A percentile compares a stretch with the other conserved stretches of the same genome.
These are phyloP conservation scores for Tuber borchii DNA, from an alignment of 495 filamentous ascomycete genomes.

Conservation along the genomic window DNA sequence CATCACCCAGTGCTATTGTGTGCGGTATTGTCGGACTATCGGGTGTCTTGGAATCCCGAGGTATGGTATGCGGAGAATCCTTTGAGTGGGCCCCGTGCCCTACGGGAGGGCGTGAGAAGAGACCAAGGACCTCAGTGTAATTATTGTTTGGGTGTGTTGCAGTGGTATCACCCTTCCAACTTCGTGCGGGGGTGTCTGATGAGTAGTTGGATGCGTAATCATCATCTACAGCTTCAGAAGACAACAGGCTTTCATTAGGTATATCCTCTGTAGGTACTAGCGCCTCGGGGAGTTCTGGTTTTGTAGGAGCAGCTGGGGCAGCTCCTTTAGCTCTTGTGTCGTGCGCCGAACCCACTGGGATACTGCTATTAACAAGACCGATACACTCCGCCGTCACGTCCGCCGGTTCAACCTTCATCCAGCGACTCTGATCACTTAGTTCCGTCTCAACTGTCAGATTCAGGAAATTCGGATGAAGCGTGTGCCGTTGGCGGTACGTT, in stretches of 20 bases:
- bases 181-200: constrained; percentile 30
- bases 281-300: constrained; percentile 40
- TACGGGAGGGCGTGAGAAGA: constrained; percentile 21
- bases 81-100: constrained; percentile 22
- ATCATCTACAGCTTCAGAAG: constrained; percentile 40
- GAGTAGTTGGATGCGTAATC: constrained; percentile 35
- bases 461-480: constrained; percentile 69
- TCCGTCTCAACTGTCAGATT: constrained; percentile 63
- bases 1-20: constrained; percentile 45
- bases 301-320: constrained; percentile 39
- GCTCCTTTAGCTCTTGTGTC: constrained; percentile 42
- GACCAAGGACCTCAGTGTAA: constrained; percentile 25
- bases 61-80: constrained; percentile 45
- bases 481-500: constrained; percentile 58
- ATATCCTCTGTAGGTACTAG: constrained; percentile 44
- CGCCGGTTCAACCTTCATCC: constrained; percentile 63
- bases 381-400: constrained; percentile 67
- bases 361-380: constrained; percentile 47
- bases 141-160: constrained; percentile 15
- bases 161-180: constrained; percentile 22
- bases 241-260: constrained; percentile 41
- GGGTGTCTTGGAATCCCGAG: constrained; percentile 41
- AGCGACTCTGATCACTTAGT: constrained; percentile 61
- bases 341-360: constrained; percentile 31
- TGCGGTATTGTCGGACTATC: constrained; percentile 57